Conservation (phyloP, 1,284 basidiomycete genomes). For the Melampsora abietis-canadensis region DNA sequence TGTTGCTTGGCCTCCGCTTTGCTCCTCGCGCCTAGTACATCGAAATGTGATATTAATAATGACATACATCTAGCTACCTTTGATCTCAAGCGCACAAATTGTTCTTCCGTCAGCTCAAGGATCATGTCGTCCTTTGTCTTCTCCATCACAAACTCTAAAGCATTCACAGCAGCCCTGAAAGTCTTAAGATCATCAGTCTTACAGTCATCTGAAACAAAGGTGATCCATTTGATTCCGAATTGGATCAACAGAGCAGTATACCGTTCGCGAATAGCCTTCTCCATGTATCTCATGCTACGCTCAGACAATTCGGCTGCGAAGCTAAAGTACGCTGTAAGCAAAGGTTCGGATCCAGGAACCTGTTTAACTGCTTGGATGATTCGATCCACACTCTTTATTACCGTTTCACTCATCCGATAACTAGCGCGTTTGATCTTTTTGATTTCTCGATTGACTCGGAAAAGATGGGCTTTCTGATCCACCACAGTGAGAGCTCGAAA, state of each 20-base stretch:
- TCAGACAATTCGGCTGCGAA: conserved; percentile 95
- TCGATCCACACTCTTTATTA: conserved; percentile 78
- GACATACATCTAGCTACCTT: conserved; percentile 97
- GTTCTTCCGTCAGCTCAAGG: conserved; percentile 76
- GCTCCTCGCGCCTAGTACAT: conserved; percentile 89
- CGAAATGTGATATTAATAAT: conserved; percentile 92
- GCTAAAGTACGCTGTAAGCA: conserved; percentile 91
- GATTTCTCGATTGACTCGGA: conserved; percentile 80
- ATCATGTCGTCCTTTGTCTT: conserved; percentile 88
- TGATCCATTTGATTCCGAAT: conserved; percentile 92
- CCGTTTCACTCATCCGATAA: conserved; percentile 84
- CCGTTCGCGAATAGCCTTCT: conserved; percentile 65
- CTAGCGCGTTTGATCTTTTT: conserved; percentile 84
- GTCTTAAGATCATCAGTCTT: conserved; percentile 93
- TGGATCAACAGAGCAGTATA: conserved; percentile 80
- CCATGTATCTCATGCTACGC: conserved; percentile 82
- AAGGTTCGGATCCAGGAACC: conserved; percentile 70
- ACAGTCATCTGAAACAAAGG: conserved; percentile 97
- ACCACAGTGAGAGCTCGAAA: conserved; percentile 55
- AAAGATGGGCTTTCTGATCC: conserved; percentile 88
- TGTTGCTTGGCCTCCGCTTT: conserved; percentile 71
- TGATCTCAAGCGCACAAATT: conserved; percentile 81
- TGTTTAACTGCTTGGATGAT: conserved; percentile 61
- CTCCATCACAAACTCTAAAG: conserved; percentile 86
- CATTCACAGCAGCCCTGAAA: conserved; percentile 97